Evolutionary conservation across 139 green algal species (phyloP).

Genomic region (Chlorella sp.): DNA sequence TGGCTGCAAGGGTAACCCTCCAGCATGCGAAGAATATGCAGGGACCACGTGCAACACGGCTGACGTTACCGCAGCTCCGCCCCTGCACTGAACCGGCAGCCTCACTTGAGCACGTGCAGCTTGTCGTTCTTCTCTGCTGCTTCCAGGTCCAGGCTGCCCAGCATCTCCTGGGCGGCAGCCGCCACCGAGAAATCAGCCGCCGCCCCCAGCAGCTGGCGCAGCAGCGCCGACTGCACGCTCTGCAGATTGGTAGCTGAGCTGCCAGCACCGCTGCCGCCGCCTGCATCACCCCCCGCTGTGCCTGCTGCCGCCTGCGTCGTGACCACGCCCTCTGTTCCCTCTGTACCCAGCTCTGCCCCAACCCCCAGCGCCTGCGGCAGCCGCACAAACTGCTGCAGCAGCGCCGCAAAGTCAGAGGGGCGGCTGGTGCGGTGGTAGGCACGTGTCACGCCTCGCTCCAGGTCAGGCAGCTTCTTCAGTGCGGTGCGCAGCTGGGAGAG

Average conservation of each 20-base stretch:
- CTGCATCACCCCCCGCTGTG: not conserved
- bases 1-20: not conserved
- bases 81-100: no score
- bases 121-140: conserved; percentile 59
- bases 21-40: no score
- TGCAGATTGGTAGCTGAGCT: not conserved
- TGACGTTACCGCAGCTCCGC: no score
- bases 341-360: not conserved
- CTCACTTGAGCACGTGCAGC: conserved; percentile 12
- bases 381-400: conserved; percentile 51
- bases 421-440: conserved; percentile 78
- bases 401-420: conserved; percentile 76
- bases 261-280: not conserved
- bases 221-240: conserved; percentile 48
- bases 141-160: conserved; percentile 56
- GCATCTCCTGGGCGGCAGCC: conserved; percentile 37
- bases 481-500: conserved; percentile 21
- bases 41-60: no score
- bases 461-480: conserved; percentile 67
- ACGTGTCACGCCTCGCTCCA: conserved; percentile 82
- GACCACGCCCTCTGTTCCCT: not conserved
- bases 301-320: not conserved
- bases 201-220: conserved; percentile 52
- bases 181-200: conserved; percentile 47
- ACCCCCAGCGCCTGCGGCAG: conserved; percentile 31